Percentiles rank a stretch among this genome's conserved stretches.
These are phyloP conservation scores for Zygnema cylindricum DNA, from an alignment of 139 green algal species.

Conservation along the genomic window DNA sequence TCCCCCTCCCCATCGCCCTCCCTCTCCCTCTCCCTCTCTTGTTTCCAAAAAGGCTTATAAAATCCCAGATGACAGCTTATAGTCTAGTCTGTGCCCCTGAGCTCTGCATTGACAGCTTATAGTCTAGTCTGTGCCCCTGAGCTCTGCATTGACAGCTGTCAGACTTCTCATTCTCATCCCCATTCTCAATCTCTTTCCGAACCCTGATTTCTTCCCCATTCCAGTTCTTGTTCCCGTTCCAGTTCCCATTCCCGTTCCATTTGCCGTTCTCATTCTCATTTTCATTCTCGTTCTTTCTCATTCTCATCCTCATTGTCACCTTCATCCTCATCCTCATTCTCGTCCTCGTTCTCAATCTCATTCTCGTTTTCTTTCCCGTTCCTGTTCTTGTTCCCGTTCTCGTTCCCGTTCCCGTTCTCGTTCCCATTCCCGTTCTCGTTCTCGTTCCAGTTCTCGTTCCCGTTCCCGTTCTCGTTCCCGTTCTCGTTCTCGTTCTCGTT, in stretches of 20 bases:
- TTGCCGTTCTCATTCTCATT: not conserved
- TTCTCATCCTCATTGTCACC: constrained; percentile 23
- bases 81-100: too few species aligned
- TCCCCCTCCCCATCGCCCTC: not conserved
- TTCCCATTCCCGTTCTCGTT: constrained; percentile 1
- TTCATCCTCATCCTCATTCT: constrained; percentile 6
- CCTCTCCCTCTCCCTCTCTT: constrained; percentile 7
- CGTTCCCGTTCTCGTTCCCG: not conserved
- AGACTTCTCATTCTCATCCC: not conserved
- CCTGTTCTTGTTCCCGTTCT: not conserved
- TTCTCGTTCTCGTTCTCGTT: not conserved
- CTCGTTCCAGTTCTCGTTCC: not conserved
- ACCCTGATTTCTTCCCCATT: not conserved
- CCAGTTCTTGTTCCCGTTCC: not conserved
- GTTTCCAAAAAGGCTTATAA: not conserved
- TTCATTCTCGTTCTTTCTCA: constrained; percentile 6
- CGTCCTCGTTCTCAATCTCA: not conserved
- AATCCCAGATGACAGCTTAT: not conserved
- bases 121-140: too few species aligned
- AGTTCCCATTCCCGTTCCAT: not conserved
- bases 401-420: not conserved
- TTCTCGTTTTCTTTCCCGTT: not conserved
- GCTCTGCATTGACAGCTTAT: too few species aligned
- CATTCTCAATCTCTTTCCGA: not conserved
- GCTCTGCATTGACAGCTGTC: too few species aligned